phyloP scores from a whole-genome alignment of 768 basidiomycete species.

The Lyophyllum atratum region DNA sequence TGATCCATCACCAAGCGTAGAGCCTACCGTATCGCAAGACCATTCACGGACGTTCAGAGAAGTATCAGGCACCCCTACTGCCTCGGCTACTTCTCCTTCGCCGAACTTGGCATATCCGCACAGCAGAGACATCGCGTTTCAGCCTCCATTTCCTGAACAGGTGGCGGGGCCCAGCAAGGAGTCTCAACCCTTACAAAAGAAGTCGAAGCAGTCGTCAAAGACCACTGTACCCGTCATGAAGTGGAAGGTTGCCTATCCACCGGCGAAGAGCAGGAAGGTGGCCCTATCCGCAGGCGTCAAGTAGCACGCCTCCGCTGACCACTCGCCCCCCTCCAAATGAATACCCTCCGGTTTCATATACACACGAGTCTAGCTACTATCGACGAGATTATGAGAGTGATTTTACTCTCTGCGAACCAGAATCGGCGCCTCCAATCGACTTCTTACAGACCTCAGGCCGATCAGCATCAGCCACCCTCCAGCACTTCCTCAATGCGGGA shows the following conservation, averaged over 20 bases:
- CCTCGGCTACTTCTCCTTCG: slow-evolving; percentile 5
- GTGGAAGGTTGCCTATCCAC: background rate
- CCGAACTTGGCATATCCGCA: background rate
- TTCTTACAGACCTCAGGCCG: background rate
- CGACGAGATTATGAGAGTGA: slow-evolving; percentile 34
- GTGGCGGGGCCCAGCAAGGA: background rate
- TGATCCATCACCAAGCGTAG: too few species aligned
- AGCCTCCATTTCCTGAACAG: background rate
- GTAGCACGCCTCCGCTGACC: background rate
- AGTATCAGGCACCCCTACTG: slow-evolving; percentile 8
- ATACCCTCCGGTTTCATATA: slow-evolving; percentile 8
- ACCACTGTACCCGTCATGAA: background rate
- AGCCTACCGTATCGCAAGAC: background rate
- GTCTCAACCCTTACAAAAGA: background rate
- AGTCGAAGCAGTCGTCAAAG: background rate
- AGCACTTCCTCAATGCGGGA: too few species aligned
- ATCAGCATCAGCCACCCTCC: too few species aligned
- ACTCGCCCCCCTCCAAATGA: background rate
- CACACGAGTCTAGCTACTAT: slow-evolving; percentile 22
- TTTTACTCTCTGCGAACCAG: slow-evolving; percentile 1
- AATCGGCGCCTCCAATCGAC: background rate
- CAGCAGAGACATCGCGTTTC: slow-evolving; percentile 1
- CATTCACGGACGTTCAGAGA: slow-evolving; percentile 14
- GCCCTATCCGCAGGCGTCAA: too few species aligned
- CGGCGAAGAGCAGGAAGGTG: too few species aligned